phyloP scores from a whole-genome alignment of 495 filamentous ascomycete genomes.

The Neurospora intermedia region DNA sequence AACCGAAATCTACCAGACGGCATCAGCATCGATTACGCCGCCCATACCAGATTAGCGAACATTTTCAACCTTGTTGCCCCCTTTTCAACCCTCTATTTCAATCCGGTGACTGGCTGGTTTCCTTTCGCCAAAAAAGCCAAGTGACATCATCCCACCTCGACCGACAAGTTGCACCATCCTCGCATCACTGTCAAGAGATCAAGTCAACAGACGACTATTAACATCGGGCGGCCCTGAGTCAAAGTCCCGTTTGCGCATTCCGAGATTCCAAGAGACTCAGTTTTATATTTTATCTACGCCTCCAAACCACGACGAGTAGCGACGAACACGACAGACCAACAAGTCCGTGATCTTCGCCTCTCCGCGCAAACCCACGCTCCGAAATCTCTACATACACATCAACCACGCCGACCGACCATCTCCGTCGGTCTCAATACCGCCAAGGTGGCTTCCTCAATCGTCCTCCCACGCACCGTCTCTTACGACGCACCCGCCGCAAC shows the following conservation, averaged over 20 bases:
- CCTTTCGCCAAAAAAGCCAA: not conserved
- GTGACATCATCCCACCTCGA: not conserved
- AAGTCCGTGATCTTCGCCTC: not conserved
- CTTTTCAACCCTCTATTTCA: not conserved
- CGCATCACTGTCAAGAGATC: not conserved
- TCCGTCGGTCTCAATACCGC: conserved; percentile 47
- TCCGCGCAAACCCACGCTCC: not conserved
- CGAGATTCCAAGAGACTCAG: not conserved
- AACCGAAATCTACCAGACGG: not conserved
- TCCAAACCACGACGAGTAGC: not conserved
- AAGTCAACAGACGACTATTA: not conserved
- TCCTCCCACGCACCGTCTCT: conserved; percentile 68
- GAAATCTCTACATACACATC: not conserved
- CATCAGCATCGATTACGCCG: not conserved
- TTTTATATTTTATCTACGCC: not conserved
- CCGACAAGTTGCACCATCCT: conserved; percentile 11
- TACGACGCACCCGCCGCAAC: conserved; percentile 62
- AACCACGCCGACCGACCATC: conserved; percentile 10
- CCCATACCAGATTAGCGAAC: not conserved
- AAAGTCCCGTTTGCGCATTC: not conserved
- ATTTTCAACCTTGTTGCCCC: not conserved
- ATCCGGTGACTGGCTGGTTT: not conserved
- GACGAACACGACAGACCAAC: not conserved
- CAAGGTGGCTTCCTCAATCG: conserved; percentile 73
- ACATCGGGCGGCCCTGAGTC: not conserved